Conservation (phyloP, 2,329 filamentous ascomycete genomes). For the Geosmithia morbida region DNA sequence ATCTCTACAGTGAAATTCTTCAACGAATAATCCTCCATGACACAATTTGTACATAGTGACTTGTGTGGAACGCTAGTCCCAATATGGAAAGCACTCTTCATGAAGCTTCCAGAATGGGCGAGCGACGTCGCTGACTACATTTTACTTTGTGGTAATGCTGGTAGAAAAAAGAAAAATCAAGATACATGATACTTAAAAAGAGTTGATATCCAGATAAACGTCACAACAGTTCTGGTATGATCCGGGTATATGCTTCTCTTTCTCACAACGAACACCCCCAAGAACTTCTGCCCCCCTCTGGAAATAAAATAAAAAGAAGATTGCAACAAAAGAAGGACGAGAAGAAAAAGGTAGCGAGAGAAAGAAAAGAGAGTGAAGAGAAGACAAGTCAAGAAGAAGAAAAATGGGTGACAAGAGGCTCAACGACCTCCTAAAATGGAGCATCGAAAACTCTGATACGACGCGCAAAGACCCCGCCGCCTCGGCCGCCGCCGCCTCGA, state of each 20-base stretch:
- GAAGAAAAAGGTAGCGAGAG: no score
- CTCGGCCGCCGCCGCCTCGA: slow-evolving; percentile 13
- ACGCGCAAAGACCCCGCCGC: slow-evolving; percentile 12
- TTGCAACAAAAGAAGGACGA: no score
- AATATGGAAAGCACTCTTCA: slow-evolving; percentile 14
- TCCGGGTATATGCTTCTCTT: no score
- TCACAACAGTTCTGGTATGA: no score
- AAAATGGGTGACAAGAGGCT: slow-evolving; percentile 33
- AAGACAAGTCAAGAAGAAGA: slow-evolving; percentile 16
- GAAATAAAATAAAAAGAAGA: no score
- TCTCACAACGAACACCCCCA: no score
- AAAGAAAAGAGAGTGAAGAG: slow-evolving; percentile 1
- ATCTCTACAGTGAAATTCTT: no score
- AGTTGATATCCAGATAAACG: not conserved
- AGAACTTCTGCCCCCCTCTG: no score
- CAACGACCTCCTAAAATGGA: slow-evolving; percentile 71
- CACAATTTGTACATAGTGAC: not conserved
- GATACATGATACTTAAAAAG: not conserved
- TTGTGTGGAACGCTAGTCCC: slow-evolving; percentile 11
- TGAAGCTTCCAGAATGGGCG: slow-evolving; percentile 26
- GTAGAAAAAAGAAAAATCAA: not conserved
- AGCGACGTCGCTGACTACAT: not conserved
- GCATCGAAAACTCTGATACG: slow-evolving; percentile 34
- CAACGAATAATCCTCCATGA: no score
- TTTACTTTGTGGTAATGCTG: not conserved